Evolutionary conservation across 1,284 basidiomycete genomes (phyloP), one percentile per base, ranked within the genome.

Genomic region (Pseudozyma sp.): DNA sequence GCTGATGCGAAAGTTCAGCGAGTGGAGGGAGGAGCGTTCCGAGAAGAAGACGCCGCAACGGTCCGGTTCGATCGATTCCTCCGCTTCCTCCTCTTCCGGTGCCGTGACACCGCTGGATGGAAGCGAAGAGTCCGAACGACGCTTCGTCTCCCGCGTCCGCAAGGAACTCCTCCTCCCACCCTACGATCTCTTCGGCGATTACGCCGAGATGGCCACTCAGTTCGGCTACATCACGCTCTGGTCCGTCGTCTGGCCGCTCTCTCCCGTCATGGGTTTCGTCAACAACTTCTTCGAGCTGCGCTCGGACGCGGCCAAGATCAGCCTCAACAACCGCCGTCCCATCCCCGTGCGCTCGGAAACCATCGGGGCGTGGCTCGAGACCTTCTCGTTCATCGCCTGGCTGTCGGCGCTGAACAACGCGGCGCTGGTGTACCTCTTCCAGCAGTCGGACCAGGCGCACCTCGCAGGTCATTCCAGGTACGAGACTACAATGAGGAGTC

Each of bases 251-350:
- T 99, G 95, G 96, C 94, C 95, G 1, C 87, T 99, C 16, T 92
- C 94, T 5, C 90, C 82, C 2, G 68, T 84, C 3, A 82, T 84
- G 72, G 80, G 76, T 1, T 80, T 82, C 31, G 68, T 85, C 53
- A 94, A 97, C 87, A 96, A 97, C 85, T 89, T 94, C 85, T 87
- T 99, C 75, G 97, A 99, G 86, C 86, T 95, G 8, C 90, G 95
- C 31, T 92, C 91, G 1, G 97, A 99, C 84, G 94, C 96, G 2
- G 92, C 96, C 88, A 99, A 99, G 87, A 92, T 99, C 82, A 90
- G 91, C 7, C 89, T 91, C 14, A 94, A 97, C 81, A 88, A 90
- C 53, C 89, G 94, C 11, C 89, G 94, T 17, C 94, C 96, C 1
- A 88, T 97, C 40, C 94, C 96, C 0, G 86, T 88, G 14, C 90